These are phyloP conservation scores for Apiotrichum sp. DNA, from an alignment of 1,284 basidiomycete genomes.

Conservation along the genomic window DNA sequence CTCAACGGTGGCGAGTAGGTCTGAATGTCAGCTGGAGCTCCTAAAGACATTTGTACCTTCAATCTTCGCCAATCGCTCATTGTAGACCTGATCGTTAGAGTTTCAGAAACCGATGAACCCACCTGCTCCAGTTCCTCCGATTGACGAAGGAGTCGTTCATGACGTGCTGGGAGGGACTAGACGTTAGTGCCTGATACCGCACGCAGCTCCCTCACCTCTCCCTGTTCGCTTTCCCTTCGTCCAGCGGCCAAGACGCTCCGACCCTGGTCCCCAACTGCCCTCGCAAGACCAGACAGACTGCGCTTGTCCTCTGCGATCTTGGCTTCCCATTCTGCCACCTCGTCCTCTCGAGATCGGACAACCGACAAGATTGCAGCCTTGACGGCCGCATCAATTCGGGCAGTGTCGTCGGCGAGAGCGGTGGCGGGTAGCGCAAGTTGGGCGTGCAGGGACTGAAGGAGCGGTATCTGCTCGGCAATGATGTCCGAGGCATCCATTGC, in stretches of 20 bases:
- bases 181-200: not conserved
- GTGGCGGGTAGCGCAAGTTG: slow-evolving; percentile 34
- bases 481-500: slow-evolving; percentile 34
- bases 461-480: slow-evolving; percentile 39
- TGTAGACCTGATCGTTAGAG: slow-evolving; percentile 27
- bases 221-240: slow-evolving; percentile 28
- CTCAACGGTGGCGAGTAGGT: slow-evolving; percentile 19
- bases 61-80: slow-evolving; percentile 30
- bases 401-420: slow-evolving; percentile 31
- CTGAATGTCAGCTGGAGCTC: slow-evolving; percentile 1
- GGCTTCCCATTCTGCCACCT: slow-evolving; percentile 39
- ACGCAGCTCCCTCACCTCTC: slow-evolving; percentile 21
- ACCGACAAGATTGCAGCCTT: slow-evolving; percentile 33
- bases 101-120: not conserved
- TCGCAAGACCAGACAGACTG: slow-evolving; percentile 24
- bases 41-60: slow-evolving; percentile 21
- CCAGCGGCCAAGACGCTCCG: slow-evolving; percentile 23
- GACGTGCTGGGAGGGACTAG: slow-evolving; percentile 33
- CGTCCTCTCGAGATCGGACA: slow-evolving; percentile 34
- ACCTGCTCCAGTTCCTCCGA: slow-evolving; percentile 31
- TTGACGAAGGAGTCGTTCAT: slow-evolving; percentile 30
- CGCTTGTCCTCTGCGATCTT: slow-evolving; percentile 28
- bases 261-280: slow-evolving; percentile 37
- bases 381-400: slow-evolving; percentile 39
- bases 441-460: slow-evolving; percentile 34